These are phyloP conservation scores for Vigna angularis DNA, from an alignment of 306 rosid genomes.

Conservation along the genomic window DNA sequence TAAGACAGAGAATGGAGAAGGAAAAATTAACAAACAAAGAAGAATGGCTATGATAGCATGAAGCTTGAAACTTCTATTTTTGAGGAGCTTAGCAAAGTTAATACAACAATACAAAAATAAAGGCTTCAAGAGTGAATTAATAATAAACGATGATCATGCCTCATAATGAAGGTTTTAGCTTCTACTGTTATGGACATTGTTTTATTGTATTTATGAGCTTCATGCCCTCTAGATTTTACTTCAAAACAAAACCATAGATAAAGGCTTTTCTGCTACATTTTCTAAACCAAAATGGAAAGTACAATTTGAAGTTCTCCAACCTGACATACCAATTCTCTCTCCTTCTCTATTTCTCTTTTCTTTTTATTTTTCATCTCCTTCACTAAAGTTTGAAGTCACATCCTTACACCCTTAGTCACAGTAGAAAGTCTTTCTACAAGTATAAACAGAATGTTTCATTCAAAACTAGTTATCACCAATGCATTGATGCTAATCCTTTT, in stretches of 20 bases:
- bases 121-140: background rate
- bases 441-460: slow-evolving; percentile 46
- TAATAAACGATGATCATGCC: slow-evolving; percentile 17
- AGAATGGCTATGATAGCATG: background rate
- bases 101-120: slow-evolving; percentile 14
- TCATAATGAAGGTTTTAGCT: background rate
- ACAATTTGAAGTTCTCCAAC: background rate
- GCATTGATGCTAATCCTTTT: slow-evolving; percentile 34
- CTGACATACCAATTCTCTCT: background rate
- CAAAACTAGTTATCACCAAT: slow-evolving; percentile 36
- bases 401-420: background rate
- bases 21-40: background rate
- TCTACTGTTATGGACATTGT: slow-evolving; percentile 7
- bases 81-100: slow-evolving; percentile 10
- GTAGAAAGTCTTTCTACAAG: background rate
- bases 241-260: slow-evolving; percentile 1
- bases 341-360: background rate
- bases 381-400: background rate
- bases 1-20: slow-evolving; percentile 25
- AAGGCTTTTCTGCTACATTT: slow-evolving; percentile 6
- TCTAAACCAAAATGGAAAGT: background rate
- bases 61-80: background rate
- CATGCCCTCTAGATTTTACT: slow-evolving; percentile 10
- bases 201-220: slow-evolving; percentile 7
- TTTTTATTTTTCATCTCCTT: background rate